Percentiles rank a stretch among this genome's conserved stretches.
Evolutionary conservation across 768 basidiomycete genomes (phyloP).

Genomic region (Amylocystis lapponica): DNA sequence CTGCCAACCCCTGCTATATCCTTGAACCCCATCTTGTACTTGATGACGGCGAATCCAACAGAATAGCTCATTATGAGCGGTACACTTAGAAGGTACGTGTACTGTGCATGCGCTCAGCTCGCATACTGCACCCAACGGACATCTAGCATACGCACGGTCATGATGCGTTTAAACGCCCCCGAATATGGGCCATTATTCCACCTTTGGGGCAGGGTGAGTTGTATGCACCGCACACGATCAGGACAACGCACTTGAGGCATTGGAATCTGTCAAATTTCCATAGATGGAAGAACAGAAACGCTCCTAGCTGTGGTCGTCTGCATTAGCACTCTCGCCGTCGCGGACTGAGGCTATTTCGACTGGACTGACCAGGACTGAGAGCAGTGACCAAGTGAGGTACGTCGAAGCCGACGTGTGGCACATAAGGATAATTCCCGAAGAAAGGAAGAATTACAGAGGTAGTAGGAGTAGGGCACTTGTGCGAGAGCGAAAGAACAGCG

Average conservation of each 20-base stretch:
- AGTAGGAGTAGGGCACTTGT: too few species aligned
- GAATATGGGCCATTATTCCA: slow-evolving; percentile 64
- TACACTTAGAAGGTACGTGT: slow-evolving; percentile 61
- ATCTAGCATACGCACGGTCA: slow-evolving; percentile 55
- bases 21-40: slow-evolving; percentile 65
- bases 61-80: slow-evolving; percentile 56
- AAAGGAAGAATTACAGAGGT: too few species aligned
- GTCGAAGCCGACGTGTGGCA: slow-evolving; percentile 57
- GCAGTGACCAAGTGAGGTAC: slow-evolving; percentile 57
- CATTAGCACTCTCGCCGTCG: too few species aligned
- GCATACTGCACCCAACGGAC: slow-evolving; percentile 1
- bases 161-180: slow-evolving; percentile 79
- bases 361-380: slow-evolving; percentile 45
- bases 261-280: slow-evolving; percentile 80
- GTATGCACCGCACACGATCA: background rate
- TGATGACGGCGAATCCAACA: slow-evolving; percentile 63
- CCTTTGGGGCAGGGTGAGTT: slow-evolving; percentile 28
- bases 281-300: slow-evolving; percentile 65
- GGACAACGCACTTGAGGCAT: slow-evolving; percentile 50
- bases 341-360: too few species aligned
- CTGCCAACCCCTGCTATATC: slow-evolving; percentile 40
- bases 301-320: slow-evolving; percentile 43
- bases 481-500: too few species aligned
- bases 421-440: too few species aligned
- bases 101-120: slow-evolving; percentile 34